phyloP scores from a whole-genome alignment of 768 basidiomycete genomes.

The Boletus speciosus region DNA sequence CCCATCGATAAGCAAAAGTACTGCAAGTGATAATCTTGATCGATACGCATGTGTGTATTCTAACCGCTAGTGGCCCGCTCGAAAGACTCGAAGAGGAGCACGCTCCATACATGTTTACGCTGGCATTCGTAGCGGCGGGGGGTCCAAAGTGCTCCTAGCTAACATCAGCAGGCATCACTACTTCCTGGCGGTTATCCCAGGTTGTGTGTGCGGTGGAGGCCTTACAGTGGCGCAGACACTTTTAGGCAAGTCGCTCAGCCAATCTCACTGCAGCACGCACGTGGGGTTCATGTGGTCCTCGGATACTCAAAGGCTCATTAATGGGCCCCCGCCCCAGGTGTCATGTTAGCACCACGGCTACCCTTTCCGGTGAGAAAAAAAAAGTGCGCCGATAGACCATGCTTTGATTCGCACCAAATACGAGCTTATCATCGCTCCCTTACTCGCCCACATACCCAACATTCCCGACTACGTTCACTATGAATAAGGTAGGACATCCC shows the following conservation, averaged over 20 bases:
- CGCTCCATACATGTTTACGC: too few relatives aligned
- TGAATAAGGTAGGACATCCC: conserved; percentile 11
- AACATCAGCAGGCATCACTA: neutral
- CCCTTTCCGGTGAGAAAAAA: neutral
- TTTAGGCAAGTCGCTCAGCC: neutral
- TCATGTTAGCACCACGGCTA: neutral
- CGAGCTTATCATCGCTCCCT: neutral
- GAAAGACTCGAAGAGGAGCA: too few relatives aligned
- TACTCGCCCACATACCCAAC: neutral
- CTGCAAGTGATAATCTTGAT: too few relatives aligned
- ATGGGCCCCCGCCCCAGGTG: neutral
- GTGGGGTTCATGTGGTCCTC: conserved; percentile 2
- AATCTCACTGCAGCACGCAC: neutral
- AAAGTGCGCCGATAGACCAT: too few relatives aligned
- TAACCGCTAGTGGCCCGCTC: too few relatives aligned
- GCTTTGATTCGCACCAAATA: neutral
- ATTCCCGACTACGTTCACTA: neutral
- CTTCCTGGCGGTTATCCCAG: neutral
- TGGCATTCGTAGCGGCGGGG: too few relatives aligned
- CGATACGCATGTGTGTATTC: too few relatives aligned
- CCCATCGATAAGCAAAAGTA: too few relatives aligned
- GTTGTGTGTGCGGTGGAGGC: neutral
- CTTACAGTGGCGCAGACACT: neutral
- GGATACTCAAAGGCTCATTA: neutral
- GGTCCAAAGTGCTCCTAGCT: neutral